A percentile compares a stretch with the other conserved stretches of the same genome.
Conservation (phyloP, 106 monocot genomes). For the Dendrobium chrysotoxum region DNA sequence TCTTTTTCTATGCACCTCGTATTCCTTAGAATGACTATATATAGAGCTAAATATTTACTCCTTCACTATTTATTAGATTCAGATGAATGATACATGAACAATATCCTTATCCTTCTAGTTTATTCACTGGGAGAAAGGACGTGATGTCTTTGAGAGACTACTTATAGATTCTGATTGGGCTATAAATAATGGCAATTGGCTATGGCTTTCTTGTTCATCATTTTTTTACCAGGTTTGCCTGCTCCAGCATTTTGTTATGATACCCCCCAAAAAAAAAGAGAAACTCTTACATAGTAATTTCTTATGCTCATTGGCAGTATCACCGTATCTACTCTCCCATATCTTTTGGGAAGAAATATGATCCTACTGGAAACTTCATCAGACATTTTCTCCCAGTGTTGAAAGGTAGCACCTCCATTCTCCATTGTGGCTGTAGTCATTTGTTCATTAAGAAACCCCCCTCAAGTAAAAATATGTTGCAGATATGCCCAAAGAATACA, state of each 20-base stretch:
- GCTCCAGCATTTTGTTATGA: neutral
- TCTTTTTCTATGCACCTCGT: neutral
- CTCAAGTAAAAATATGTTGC: conserved; percentile 3
- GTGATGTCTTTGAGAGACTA: conserved; percentile 69
- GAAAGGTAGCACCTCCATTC: conserved; percentile 39
- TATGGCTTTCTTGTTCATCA: conserved; percentile 80
- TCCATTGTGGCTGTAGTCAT: neutral
- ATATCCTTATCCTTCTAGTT: conserved; percentile 30
- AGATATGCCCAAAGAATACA: conserved; percentile 89
- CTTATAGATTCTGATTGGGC: conserved; percentile 75
- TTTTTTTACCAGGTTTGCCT: conserved; percentile 59
- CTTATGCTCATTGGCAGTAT: conserved; percentile 34
- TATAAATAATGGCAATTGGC: conserved; percentile 74
- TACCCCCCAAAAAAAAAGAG: neutral
- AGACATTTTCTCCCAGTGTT: conserved; percentile 77
- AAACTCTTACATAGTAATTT: neutral
- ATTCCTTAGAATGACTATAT: neutral
- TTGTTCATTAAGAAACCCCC: neutral
- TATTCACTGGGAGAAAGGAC: conserved; percentile 87
- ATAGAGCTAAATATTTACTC: too few relatives aligned
- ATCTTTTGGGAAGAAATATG: conserved; percentile 86
- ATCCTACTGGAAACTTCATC: conserved; percentile 70
- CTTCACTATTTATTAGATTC: neutral
- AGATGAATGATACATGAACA: neutral
- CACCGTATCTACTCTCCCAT: conserved; percentile 80